Base-by-base conservation (phyloP, 2,329 filamentous ascomycete species). In the Claviceps sp. region DNA sequence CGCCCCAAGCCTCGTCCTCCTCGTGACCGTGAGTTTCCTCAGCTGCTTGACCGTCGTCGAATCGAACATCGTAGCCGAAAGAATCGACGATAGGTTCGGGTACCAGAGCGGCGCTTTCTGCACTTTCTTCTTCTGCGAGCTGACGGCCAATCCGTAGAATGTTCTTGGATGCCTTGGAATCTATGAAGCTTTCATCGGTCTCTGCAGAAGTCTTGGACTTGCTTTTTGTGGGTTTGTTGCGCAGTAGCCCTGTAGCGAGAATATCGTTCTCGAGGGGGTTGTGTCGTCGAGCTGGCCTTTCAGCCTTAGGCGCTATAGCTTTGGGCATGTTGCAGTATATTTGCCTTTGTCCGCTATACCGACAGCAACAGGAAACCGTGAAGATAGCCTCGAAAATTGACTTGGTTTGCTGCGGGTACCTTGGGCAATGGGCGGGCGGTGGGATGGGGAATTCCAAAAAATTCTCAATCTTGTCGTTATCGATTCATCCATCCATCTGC, bases 191-290 rank as follows among this genome's bases (percentile, higher is more conserved):
- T 55, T 86, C 81, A 55, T 79, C 76, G 53, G 81, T 77, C 54
- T 79, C 78, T 49, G 75, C 78, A 50, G 73, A 76, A 49, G 73
- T 77, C 67, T 82, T 85, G 57, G 75, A 72, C 67, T 82, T 85
- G 59, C 77, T 76, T 72, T 88, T 88, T 59, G 82, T 82, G 34
- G 81, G 75, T 75, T 90, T 83, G 65, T 82, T 82, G 71, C 90
- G 81, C 62, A 91, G 67, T 58, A 83, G 73, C 55, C 84, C 76
- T 53, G 83, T 77, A 59, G 88, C 75, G 60, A 84, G 70, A 64
- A 97, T 76, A 62, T 97, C 93, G 63, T 95, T 86, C 61, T 91
- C 85, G 55, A 98, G 84, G 42, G 91, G 90, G 60, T 94, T 94
- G 71, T 96, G 91, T 58, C 87, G 82, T 62, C 84, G 81, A 55